These are phyloP conservation scores for Kazachstania viticola DNA, from an alignment of 805 yeast species.

Conservation along the genomic window DNA sequence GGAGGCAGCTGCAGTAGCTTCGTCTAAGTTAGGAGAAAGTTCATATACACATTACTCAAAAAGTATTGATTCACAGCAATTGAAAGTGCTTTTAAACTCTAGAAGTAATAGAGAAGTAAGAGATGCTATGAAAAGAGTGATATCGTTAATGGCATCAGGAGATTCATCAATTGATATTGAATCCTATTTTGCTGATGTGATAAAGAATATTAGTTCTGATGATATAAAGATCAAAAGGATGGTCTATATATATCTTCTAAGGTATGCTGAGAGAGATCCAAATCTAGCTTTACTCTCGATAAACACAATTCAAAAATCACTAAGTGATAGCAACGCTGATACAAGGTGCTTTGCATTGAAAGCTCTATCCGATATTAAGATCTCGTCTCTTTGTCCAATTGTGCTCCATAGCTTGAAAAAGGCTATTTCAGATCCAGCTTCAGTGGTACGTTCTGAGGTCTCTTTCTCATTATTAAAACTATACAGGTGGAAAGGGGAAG, in stretches of 20 bases:
- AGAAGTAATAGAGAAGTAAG: constrained; percentile 53
- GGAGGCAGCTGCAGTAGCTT: constrained; percentile 75
- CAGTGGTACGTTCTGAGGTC: constrained; percentile 68
- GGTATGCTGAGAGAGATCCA: constrained; percentile 75
- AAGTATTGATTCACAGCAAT: constrained; percentile 50
- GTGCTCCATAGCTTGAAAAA: constrained; percentile 61
- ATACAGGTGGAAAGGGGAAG: constrained; percentile 30
- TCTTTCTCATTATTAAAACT: constrained; percentile 64
- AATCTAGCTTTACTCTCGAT: constrained; percentile 83
- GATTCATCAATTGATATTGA: constrained; percentile 30
- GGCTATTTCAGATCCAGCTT: constrained; percentile 56
- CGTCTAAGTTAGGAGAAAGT: constrained; percentile 52
- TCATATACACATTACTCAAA: constrained; percentile 33
- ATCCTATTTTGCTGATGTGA: constrained; percentile 68
- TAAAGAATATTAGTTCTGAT: constrained; percentile 70
- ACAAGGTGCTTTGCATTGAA: constrained; percentile 64
- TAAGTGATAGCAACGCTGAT: constrained; percentile 58
- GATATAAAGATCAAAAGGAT: constrained; percentile 57
- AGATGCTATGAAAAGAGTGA: constrained; percentile 47
- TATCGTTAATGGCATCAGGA: constrained; percentile 33
- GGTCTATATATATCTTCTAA: constrained; percentile 62
- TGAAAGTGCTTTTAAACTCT: constrained; percentile 55
- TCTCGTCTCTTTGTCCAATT: constrained; percentile 73
- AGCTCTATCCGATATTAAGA: constrained; percentile 71
- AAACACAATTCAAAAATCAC: constrained; percentile 79